Percentiles rank a stretch among this genome's conserved stretches.
Evolutionary conservation across 257 asterid genomes (phyloP).

Genomic region (Solanum acaule): DNA sequence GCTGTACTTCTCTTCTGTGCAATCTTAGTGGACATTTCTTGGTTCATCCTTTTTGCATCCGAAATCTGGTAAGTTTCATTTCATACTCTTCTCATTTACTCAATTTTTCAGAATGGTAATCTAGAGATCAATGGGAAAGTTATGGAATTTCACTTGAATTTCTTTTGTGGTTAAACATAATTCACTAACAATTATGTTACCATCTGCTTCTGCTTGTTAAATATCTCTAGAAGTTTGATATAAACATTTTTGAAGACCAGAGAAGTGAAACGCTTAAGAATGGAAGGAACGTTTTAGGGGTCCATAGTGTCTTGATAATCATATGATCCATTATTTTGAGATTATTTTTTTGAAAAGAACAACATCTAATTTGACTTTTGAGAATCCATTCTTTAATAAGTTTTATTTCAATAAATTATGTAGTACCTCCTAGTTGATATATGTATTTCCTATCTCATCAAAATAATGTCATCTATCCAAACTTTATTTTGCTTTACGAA

Average conservation of each 20-base stretch:
- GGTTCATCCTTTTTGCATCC: constrained; percentile 70
- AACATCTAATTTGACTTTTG: background rate
- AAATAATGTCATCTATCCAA: background rate
- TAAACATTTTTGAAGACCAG: background rate
- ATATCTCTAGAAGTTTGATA: background rate
- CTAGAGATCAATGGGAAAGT: background rate
- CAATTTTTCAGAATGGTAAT: background rate
- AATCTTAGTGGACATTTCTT: constrained; percentile 60
- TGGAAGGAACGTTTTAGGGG: background rate
- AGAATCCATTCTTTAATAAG: background rate
- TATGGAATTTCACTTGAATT: background rate
- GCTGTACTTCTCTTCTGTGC: constrained; percentile 73
- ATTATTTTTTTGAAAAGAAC: background rate
- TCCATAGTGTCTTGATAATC: background rate
- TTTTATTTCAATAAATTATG: background rate
- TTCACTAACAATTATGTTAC: background rate
- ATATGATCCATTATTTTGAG: background rate
- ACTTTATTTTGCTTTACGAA: background rate
- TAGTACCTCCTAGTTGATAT: background rate
- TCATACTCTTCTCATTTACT: background rate
- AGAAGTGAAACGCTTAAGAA: background rate
- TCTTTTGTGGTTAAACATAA: background rate
- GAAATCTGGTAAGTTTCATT: constrained; percentile 45
- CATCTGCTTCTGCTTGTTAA: background rate
- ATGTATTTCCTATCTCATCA: background rate